Conservation (phyloP, 106 monocot species). For the Iris macrosiphon region DNA sequence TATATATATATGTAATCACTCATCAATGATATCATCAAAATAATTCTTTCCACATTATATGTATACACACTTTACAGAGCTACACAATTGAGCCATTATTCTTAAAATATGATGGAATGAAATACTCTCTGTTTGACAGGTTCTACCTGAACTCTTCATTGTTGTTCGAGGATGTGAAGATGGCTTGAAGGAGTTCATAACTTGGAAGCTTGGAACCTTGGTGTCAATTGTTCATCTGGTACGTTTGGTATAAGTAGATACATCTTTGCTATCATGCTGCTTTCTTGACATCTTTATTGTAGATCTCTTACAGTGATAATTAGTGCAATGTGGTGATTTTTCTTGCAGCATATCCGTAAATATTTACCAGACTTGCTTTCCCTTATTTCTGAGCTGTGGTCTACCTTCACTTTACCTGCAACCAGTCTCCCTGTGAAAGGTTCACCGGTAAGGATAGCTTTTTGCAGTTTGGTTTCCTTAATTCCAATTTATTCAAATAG, state of each 20-base stretch:
- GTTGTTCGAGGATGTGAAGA: slow-evolving; percentile 91
- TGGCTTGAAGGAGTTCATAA: slow-evolving; percentile 92
- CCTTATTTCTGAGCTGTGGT: slow-evolving; percentile 76
- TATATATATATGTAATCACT: too few species aligned
- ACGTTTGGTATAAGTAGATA: slow-evolving; percentile 3
- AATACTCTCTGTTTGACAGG: too few species aligned
- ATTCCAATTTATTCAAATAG: too few species aligned
- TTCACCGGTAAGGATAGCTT: slow-evolving; percentile 61
- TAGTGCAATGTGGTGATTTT: slow-evolving; percentile 4
- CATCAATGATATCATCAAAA: too few species aligned
- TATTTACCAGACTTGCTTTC: slow-evolving; percentile 77
- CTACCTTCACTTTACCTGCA: slow-evolving; percentile 62
- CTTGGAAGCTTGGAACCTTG: slow-evolving; percentile 95
- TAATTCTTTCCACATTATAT: too few species aligned
- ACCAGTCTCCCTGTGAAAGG: slow-evolving; percentile 60
- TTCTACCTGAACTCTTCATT: slow-evolving; percentile 88
- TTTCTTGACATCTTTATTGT: too few species aligned
- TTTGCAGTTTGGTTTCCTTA: slow-evolving; percentile 8
- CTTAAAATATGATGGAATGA: too few species aligned
- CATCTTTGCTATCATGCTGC: background rate
- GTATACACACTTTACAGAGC: too few species aligned
- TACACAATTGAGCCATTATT: too few species aligned
- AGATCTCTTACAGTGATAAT: background rate
- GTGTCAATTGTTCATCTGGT: slow-evolving; percentile 99
- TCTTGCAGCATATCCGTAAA: slow-evolving; percentile 86